A percentile compares a stretch with the other conserved stretches of the same genome.
Conservation (phyloP, 352 stramenopile genomes). For the Phytophthora syringae region DNA sequence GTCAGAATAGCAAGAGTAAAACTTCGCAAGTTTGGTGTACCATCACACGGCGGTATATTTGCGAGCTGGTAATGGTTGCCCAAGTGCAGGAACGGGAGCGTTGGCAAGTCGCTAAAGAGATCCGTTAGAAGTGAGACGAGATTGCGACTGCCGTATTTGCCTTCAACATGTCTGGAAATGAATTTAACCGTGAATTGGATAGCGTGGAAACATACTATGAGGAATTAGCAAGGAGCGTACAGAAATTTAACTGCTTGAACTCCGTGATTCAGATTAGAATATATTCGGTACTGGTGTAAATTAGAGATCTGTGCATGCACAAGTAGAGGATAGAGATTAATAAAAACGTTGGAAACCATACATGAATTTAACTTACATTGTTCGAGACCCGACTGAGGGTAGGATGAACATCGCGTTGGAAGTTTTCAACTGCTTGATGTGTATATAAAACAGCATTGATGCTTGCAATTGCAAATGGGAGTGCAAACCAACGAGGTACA, state of each 20-base stretch:
- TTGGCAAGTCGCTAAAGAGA: constrained; percentile 22
- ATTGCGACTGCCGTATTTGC: constrained; percentile 23
- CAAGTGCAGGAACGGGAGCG: constrained; percentile 22
- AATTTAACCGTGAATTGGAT: too few relatives aligned
- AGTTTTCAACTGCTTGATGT: constrained; percentile 7
- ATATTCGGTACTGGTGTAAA: constrained; percentile 29
- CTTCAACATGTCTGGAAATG: constrained; percentile 23
- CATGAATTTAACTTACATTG: too few relatives aligned
- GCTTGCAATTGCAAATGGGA: constrained; percentile 13
- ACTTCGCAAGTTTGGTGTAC: constrained; percentile 14
- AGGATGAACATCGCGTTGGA: constrained; percentile 10
- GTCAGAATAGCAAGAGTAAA: constrained; percentile 18
- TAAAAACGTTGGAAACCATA: too few relatives aligned
- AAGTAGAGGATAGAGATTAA: too few relatives aligned
- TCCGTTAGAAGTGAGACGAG: constrained; percentile 5
- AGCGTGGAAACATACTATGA: too few relatives aligned
- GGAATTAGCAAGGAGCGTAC: constrained; percentile 1
- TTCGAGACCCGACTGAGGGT: constrained; percentile 29
- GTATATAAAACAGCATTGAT: constrained; percentile 13
- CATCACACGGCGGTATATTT: constrained; percentile 10
- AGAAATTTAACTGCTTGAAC: constrained; percentile 23
- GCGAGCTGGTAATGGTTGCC: constrained; percentile 20
- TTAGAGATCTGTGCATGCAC: constrained; percentile 8
- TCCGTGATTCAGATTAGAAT: constrained; percentile 13
- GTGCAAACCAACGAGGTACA: constrained; percentile 15